phyloP scores from a whole-genome alignment of 176 grass and related monocot genomes.

The Aechmea fasciata region DNA sequence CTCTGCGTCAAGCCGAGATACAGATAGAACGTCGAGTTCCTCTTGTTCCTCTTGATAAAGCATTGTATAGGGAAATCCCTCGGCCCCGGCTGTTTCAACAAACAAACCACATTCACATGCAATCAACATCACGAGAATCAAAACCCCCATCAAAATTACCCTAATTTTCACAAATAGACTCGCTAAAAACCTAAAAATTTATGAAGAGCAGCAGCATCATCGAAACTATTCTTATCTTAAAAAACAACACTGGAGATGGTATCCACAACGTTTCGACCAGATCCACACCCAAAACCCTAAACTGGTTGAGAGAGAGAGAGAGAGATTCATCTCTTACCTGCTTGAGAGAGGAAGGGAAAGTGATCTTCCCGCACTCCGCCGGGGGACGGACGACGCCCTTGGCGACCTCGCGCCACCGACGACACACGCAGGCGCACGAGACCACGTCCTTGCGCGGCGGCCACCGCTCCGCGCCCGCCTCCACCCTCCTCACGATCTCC shows the following conservation, averaged over 20 bases:
- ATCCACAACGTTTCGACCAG: background rate
- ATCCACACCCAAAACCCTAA: background rate
- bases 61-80: slow-evolving; percentile 76
- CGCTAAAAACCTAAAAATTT: too few species aligned
- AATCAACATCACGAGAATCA: background rate
- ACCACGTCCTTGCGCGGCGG: slow-evolving; percentile 70
- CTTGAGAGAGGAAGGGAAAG: slow-evolving; percentile 86
- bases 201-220: too few species aligned
- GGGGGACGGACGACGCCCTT: slow-evolving; percentile 44
- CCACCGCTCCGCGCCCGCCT: slow-evolving; percentile 70
- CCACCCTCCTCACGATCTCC: slow-evolving; percentile 69
- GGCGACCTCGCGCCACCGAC: slow-evolving; percentile 54
- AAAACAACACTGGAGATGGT: too few species aligned
- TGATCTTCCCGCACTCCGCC: slow-evolving; percentile 72
- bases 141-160: background rate
- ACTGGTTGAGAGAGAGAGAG: background rate
- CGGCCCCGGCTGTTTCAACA: slow-evolving; percentile 50
- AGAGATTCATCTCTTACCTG: slow-evolving; percentile 35
- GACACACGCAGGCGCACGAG: slow-evolving; percentile 72
- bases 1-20: slow-evolving; percentile 71
- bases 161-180: background rate
- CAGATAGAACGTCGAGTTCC: slow-evolving; percentile 70
- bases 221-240: too few species aligned
- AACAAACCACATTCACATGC: background rate
- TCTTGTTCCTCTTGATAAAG: slow-evolving; percentile 89